Conservation (phyloP, 495 filamentous ascomycete genomes). For the Jackrogersella multiformis region DNA sequence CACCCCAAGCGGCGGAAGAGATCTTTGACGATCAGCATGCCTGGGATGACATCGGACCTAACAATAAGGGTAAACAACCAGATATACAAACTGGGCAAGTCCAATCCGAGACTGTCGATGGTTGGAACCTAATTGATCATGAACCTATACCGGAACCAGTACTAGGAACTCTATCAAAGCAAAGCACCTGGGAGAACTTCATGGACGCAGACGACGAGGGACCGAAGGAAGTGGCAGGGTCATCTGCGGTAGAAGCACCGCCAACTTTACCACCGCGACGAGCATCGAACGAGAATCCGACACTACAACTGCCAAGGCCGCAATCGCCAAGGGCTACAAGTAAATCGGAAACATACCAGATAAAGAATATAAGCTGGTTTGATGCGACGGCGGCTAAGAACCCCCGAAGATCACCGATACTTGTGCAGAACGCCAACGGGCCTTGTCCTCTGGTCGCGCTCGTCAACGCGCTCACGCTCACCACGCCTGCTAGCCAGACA, state of each 20-base stretch:
- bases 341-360: conserved; percentile 59
- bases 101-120: conserved; percentile 48
- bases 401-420: conserved; percentile 70
- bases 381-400: conserved; percentile 52
- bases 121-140: conserved; percentile 61
- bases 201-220: conserved; percentile 42
- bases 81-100: conserved; percentile 31
- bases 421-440: conserved; percentile 92
- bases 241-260: conserved; percentile 33
- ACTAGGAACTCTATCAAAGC: conserved; percentile 41
- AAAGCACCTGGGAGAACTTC: conserved; percentile 53
- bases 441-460: conserved; percentile 93
- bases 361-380: conserved; percentile 58
- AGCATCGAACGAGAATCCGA: conserved; percentile 41
- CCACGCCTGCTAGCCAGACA: conserved; percentile 67
- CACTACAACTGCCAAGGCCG: conserved; percentile 50
- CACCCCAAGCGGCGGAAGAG: conserved; percentile 30
- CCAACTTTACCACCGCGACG: conserved; percentile 52
- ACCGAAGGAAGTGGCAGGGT: conserved; percentile 24
- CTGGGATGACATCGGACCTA: conserved; percentile 54
- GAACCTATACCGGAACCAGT: conserved; percentile 46
- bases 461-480: conserved; percentile 89
- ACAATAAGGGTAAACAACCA: conserved; percentile 47
- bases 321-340: conserved; percentile 40
- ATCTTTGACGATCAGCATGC: conserved; percentile 53